Conservation (phyloP, 2,329 filamentous ascomycete species). For the Lasiodiplodia citricola region DNA sequence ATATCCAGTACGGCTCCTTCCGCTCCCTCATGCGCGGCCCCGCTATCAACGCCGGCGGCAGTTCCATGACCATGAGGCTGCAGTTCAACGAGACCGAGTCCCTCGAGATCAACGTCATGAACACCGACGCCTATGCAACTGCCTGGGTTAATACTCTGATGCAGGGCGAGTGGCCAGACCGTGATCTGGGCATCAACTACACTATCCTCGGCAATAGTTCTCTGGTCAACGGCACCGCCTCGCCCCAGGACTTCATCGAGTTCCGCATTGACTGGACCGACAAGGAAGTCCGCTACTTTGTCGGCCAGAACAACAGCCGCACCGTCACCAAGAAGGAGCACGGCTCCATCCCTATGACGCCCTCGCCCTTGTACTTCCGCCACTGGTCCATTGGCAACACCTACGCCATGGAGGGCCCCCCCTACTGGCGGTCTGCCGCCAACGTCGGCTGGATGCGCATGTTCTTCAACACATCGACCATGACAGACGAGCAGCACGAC, state of each 20-base stretch:
- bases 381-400: conserved; percentile 56
- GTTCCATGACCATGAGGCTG: conserved; percentile 53
- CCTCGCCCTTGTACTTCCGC: conserved; percentile 51
- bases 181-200: conserved; percentile 48
- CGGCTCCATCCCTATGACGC: conserved; percentile 46
- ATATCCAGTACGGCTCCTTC: conserved; percentile 57
- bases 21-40: conserved; percentile 51
- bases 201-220: conserved; percentile 41
- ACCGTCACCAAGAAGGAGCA: conserved; percentile 42
- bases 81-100: conserved; percentile 52
- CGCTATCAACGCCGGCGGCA: conserved; percentile 43
- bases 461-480: conserved; percentile 57
- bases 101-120: conserved; percentile 53
- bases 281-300: conserved; percentile 50
- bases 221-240: conserved; percentile 37
- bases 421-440: conserved; percentile 45
- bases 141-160: conserved; percentile 49
- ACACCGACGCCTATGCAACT: conserved; percentile 45
- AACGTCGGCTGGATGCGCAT: conserved; percentile 54
- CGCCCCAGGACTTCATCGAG: conserved; percentile 53
- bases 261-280: conserved; percentile 56
- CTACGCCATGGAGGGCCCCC: conserved; percentile 53
- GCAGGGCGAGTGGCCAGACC: conserved; percentile 46
- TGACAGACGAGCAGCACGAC: conserved; percentile 37
- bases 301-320: conserved; percentile 45